These are phyloP conservation scores for Fusarium luffae DNA, from an alignment of 2,329 filamentous ascomycete genomes.

Conservation along the genomic window DNA sequence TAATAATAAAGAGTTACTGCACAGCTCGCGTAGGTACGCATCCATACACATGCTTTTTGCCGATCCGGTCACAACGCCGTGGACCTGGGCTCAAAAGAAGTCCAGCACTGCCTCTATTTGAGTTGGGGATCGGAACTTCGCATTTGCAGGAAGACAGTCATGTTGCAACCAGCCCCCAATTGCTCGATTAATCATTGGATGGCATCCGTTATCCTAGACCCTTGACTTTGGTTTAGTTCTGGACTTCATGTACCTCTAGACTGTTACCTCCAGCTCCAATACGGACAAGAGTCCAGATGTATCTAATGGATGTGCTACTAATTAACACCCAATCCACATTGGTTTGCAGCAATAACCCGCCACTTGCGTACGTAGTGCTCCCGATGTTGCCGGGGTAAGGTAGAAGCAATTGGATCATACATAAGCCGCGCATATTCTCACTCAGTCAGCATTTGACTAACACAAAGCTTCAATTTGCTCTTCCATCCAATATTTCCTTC, in stretches of 20 bases:
- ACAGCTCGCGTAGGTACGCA: neutral
- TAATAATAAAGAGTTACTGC: neutral
- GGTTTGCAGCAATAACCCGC: slow-evolving; percentile 19
- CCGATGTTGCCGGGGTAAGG: slow-evolving; percentile 35
- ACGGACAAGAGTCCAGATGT: neutral
- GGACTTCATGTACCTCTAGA: neutral
- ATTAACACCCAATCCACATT: neutral
- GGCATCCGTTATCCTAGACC: too few relatives aligned
- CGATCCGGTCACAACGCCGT: neutral
- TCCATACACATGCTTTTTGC: neutral
- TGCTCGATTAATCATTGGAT: neutral
- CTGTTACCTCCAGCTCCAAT: neutral
- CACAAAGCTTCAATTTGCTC: neutral
- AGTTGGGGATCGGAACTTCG: neutral
- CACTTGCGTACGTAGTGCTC: slow-evolving; percentile 39
- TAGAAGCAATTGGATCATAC: slow-evolving; percentile 10
- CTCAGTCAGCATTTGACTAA: slow-evolving; percentile 13
- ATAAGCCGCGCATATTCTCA: slow-evolving; percentile 26
- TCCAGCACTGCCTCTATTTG: neutral
- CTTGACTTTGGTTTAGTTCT: neutral
- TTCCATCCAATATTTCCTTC: neutral
- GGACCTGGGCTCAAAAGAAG: neutral
- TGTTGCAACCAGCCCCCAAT: neutral
- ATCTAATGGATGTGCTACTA: neutral
- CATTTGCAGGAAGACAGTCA: neutral